Evolutionary conservation across 352 stramenopile genomes (phyloP).

Genomic region (Phytophthora citricola): DNA sequence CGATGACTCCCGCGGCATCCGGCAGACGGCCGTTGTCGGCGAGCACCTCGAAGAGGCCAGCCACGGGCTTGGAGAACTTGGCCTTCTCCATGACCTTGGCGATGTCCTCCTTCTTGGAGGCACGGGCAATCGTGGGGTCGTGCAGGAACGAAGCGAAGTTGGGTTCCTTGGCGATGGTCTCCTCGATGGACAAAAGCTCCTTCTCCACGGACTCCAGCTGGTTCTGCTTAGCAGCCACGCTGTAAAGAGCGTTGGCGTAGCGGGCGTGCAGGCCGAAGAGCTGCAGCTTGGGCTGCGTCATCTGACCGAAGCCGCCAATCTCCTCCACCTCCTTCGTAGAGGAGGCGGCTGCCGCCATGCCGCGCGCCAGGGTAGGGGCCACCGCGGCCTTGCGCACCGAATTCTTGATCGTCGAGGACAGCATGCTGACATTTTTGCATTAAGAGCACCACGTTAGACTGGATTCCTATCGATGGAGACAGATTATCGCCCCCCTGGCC

Average conservation of each 20-base stretch:
- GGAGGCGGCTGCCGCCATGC: conserved; percentile 41
- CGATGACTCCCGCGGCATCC: conserved; percentile 89
- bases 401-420: conserved; percentile 81
- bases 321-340: conserved; percentile 62
- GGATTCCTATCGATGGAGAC: background rate
- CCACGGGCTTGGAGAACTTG: conserved; percentile 95
- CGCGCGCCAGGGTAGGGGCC: conserved; percentile 42
- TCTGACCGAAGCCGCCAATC: conserved; percentile 78
- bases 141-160: conserved; percentile 95
- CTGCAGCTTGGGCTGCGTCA: conserved; percentile 92
- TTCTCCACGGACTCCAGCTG: conserved; percentile 85
- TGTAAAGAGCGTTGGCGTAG: conserved; percentile 98
- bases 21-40: conserved; percentile 96
- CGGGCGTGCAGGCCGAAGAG: conserved; percentile 96
- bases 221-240: conserved; percentile 92
- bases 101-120: conserved; percentile 95
- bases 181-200: conserved; percentile 87
- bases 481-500: background rate
- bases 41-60: conserved; percentile 96
- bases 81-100: conserved; percentile 88
- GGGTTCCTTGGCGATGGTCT: conserved; percentile 85
- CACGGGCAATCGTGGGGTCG: conserved; percentile 96
- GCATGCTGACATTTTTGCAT: conserved; percentile 45
- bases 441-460: conserved; percentile 13
- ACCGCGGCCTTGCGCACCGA: conserved; percentile 54